A percentile compares a stretch with the other conserved stretches of the same genome.
phyloP scores from a whole-genome alignment of 306 rosid species.

The Luffa acutangula region DNA sequence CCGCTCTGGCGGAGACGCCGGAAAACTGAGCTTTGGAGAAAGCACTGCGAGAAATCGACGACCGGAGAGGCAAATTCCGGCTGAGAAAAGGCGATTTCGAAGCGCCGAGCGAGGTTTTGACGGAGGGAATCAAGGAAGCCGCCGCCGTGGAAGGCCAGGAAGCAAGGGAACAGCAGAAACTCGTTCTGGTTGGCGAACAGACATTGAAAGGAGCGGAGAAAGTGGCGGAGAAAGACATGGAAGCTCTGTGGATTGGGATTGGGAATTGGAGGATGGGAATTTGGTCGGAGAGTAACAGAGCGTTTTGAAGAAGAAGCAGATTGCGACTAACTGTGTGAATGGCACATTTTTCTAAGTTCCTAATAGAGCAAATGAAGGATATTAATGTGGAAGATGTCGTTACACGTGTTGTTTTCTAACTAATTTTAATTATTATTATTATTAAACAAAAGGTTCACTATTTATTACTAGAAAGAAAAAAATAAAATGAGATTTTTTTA shows the following conservation, averaged over 20 bases:
- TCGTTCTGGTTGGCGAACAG: constrained; percentile 15
- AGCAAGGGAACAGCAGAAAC: constrained; percentile 13
- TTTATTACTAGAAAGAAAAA: no score
- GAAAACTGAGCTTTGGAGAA: constrained; percentile 29
- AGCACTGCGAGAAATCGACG: constrained; percentile 22
- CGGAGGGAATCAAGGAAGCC: constrained; percentile 17
- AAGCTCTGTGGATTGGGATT: neutral
- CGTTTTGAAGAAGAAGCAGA: neutral
- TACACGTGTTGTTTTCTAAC: constrained; percentile 18
- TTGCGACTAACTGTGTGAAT: neutral
- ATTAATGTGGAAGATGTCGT: constrained; percentile 8
- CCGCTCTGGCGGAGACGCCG: constrained; percentile 60
- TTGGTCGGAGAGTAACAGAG: neutral
- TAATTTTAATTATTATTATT: neutral
- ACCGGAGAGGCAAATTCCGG: constrained; percentile 25
- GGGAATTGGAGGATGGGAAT: neutral
- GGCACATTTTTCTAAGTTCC: neutral
- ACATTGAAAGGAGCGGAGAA: constrained; percentile 25
- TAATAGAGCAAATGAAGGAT: no score
- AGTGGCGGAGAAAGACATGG: constrained; percentile 46
- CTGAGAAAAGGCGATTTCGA: constrained; percentile 47
- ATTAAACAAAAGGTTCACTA: neutral
- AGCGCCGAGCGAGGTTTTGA: constrained; percentile 45
- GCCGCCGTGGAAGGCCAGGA: constrained; percentile 30
- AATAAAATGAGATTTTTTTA: no score